These are phyloP conservation scores for Claviceps fusiformis DNA, from an alignment of 2,329 filamentous ascomycete genomes.

Conservation along the genomic window DNA sequence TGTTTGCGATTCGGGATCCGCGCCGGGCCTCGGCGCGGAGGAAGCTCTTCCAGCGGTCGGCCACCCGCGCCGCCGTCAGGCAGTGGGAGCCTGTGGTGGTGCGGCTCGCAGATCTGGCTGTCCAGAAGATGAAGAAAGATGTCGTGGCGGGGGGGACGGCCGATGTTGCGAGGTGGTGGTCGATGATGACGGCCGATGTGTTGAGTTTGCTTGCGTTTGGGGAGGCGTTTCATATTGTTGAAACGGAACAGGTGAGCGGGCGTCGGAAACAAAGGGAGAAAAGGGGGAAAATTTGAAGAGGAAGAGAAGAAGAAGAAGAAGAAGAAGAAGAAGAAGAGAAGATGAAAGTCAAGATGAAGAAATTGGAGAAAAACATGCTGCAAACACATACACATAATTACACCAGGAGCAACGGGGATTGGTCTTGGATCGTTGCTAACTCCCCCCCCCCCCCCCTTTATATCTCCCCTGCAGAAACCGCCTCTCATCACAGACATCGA, in stretches of 20 bases:
- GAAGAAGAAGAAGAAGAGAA: not conserved
- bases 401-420: no score
- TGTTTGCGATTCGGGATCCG: not conserved
- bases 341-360: not conserved
- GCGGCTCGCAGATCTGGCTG: not conserved
- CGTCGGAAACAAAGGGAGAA: not conserved
- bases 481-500: not conserved
- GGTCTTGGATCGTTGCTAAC: not conserved
- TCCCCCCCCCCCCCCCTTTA: not conserved
- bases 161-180: not conserved
- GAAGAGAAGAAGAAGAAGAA: not conserved
- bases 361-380: not conserved
- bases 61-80: not conserved
- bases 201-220: not conserved
- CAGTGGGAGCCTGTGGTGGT: not conserved
- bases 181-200: conserved; percentile 1
- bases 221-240: not conserved
- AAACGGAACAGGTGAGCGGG: not conserved
- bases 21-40: not conserved
- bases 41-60: not conserved
- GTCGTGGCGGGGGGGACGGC: not conserved
- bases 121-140: not conserved
- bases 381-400: no score
- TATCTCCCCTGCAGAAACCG: not conserved
- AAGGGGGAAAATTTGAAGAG: no score